Percentiles rank a stretch among this genome's conserved stretches.
These are phyloP conservation scores for Saccharum hybrid DNA, from an alignment of 202 grass and related monocot genomes.

Conservation along the genomic window DNA sequence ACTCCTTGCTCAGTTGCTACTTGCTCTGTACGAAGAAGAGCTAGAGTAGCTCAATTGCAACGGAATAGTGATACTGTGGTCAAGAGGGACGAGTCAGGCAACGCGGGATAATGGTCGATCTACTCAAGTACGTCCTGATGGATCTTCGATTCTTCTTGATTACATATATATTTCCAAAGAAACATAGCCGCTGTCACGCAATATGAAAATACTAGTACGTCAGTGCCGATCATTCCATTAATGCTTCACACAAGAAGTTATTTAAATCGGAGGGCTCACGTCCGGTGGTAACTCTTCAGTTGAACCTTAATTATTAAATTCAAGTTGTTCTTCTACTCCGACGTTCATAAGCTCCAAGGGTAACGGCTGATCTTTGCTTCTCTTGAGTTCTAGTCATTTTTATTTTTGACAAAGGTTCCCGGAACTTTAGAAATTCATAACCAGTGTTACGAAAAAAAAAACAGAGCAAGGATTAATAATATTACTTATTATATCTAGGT, in stretches of 20 bases:
- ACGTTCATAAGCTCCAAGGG: slow-evolving; percentile 39
- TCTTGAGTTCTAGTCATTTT: neutral
- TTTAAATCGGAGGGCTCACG: neutral
- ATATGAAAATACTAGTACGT: slow-evolving; percentile 28
- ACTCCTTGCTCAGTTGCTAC: neutral
- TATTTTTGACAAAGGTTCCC: neutral
- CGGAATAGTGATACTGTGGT: slow-evolving; percentile 16
- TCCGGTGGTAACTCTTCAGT: slow-evolving; percentile 30
- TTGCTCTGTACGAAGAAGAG: neutral
- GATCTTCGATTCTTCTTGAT: neutral
- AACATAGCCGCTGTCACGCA: neutral
- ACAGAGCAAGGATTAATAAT: no score
- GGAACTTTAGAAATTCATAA: neutral
- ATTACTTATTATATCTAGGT: neutral
- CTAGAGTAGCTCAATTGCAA: neutral
- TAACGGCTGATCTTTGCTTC: neutral
- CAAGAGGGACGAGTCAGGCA: slow-evolving; percentile 17
- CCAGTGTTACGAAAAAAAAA: no score
- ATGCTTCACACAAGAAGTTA: neutral
- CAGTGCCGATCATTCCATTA: slow-evolving; percentile 39
- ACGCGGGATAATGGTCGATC: slow-evolving; percentile 40
- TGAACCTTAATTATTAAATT: slow-evolving; percentile 30
- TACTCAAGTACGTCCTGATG: neutral
- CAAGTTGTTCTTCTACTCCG: slow-evolving; percentile 33
- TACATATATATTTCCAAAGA: neutral